These are phyloP conservation scores for Fusarium albidum DNA, from an alignment of 2,329 filamentous ascomycete genomes.

Conservation along the genomic window DNA sequence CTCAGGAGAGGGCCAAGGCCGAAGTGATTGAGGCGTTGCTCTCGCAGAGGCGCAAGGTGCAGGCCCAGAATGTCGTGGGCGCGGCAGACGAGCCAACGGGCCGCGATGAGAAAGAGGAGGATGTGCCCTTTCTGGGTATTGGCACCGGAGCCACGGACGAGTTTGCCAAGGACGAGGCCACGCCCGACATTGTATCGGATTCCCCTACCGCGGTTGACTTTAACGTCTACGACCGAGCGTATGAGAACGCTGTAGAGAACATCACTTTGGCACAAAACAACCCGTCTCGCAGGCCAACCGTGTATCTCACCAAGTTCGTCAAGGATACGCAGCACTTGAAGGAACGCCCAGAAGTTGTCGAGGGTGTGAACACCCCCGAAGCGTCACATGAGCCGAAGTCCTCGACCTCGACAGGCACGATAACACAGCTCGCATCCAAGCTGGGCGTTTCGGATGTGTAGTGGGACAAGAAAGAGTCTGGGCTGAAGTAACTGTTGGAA, in stretches of 20 bases:
- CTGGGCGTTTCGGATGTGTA: constrained; percentile 29
- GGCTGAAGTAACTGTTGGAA: background rate
- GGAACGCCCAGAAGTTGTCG: constrained; percentile 45
- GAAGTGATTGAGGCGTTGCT: constrained; percentile 61
- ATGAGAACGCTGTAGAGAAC: constrained; percentile 77
- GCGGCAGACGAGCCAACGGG: constrained; percentile 59
- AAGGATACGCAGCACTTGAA: constrained; percentile 53
- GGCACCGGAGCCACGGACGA: constrained; percentile 68
- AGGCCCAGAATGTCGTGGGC: constrained; percentile 35
- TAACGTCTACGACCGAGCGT: constrained; percentile 88
- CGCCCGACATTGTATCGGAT: constrained; percentile 73
- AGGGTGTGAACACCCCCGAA: constrained; percentile 31
- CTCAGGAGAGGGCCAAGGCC: constrained; percentile 49
- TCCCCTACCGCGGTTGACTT: constrained; percentile 86
- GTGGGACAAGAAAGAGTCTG: background rate
- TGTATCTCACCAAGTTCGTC: constrained; percentile 60
- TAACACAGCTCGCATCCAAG: constrained; percentile 36
- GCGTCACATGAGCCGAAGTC: constrained; percentile 13
- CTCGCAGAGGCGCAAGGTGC: constrained; percentile 54
- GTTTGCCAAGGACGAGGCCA: constrained; percentile 49
- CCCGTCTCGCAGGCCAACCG: constrained; percentile 49
- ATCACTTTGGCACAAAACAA: constrained; percentile 59
- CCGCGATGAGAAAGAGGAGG: constrained; percentile 69
- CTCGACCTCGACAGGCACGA: constrained; percentile 22
- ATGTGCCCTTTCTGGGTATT: constrained; percentile 76